Base-by-base conservation (phyloP, 2,329 filamentous ascomycete species). In the Leptographium wingfieldii region DNA sequence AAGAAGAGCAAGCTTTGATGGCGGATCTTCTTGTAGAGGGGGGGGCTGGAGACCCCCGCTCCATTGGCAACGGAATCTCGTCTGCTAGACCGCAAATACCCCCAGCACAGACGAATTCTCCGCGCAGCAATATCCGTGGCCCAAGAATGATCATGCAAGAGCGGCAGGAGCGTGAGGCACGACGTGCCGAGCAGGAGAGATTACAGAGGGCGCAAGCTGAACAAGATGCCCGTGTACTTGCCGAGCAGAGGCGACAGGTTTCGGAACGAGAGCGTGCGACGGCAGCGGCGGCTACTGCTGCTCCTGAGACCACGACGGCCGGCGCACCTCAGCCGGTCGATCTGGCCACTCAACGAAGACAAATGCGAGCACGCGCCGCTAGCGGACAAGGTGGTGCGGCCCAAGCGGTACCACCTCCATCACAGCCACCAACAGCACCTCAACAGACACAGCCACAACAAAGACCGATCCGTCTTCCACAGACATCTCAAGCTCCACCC, bases 71-170 rank as follows among this genome's bases (percentile, higher is more conserved):
- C 69, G 79, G 75, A 60, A 62, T 81, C 69, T 67, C 76, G 2
- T 71, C 74, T 25, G 69, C 76, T 14, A 75, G 78, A 56, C 75
- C 61, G 5, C 61, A 77, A 35, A 73, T 76, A 2, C 74, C 76
- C 3, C 76, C 80, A 40, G 73, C 73, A 25, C 78, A 79, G 59
- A 77, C 77, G 31, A 77, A 78, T 65, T 83, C 81, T 16, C 80
- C 80, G 0, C 78, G 79, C 61, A 66, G 67, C 59, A 85, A 87
- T 31, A 88, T 96, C 62, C 83, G 87, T 66, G 92, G 91, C 43
- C 92, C 92, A 19, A 85, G 88, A 65, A 88, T 92, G 74, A 92
- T 97, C 68, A 95, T 96, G 92, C 85, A 89, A 72, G 86, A 92
- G 70, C 85, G 92, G 60, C 81, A 82, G 59, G 88, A 88, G 65